These are phyloP conservation scores for Furcasterigmium sp. DNA, from an alignment of 2,329 filamentous ascomycete genomes.

Conservation along the genomic window DNA sequence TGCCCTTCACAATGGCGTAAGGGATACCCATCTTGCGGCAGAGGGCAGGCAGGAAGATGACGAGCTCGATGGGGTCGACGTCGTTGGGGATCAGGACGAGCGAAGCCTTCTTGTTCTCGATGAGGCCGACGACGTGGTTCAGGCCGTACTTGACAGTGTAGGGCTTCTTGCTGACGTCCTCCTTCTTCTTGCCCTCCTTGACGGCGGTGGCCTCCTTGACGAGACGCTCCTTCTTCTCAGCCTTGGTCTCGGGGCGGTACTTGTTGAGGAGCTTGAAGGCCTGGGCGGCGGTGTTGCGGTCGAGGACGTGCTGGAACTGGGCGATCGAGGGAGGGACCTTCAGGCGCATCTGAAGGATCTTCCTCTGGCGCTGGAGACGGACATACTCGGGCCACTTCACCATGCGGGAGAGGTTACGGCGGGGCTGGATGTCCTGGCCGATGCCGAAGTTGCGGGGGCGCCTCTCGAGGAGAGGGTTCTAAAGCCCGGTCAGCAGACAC, in stretches of 20 bases:
- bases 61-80: conserved; percentile 98
- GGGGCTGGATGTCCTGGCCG: conserved; percentile 97
- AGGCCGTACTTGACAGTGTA: conserved; percentile 99
- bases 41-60: conserved; percentile 97
- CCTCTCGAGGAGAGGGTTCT: conserved; percentile 99
- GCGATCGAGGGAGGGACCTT: conserved; percentile 97
- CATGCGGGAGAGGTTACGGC: conserved; percentile 94
- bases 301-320: conserved; percentile 96
- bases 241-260: conserved; percentile 99
- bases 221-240: conserved; percentile 99
- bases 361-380: conserved; percentile 86
- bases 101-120: conserved; percentile 99
- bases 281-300: conserved; percentile 95
- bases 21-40: conserved; percentile 99
- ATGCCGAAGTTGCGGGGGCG: conserved; percentile 96
- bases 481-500: conserved; percentile 13
- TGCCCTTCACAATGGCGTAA: conserved; percentile 99
- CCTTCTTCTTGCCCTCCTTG: conserved; percentile 99
- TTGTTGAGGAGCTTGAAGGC: conserved; percentile 99
- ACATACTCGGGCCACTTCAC: conserved; percentile 99
- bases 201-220: conserved; percentile 97
- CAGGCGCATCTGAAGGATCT: conserved; percentile 97
- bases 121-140: conserved; percentile 96
- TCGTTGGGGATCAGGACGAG: conserved; percentile 99
- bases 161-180: conserved; percentile 99